A percentile compares a stretch with the other conserved stretches of the same genome.
Evolutionary conservation across 441 rosid genomes (phyloP).

Genomic region (Aquilaria agallochum): DNA sequence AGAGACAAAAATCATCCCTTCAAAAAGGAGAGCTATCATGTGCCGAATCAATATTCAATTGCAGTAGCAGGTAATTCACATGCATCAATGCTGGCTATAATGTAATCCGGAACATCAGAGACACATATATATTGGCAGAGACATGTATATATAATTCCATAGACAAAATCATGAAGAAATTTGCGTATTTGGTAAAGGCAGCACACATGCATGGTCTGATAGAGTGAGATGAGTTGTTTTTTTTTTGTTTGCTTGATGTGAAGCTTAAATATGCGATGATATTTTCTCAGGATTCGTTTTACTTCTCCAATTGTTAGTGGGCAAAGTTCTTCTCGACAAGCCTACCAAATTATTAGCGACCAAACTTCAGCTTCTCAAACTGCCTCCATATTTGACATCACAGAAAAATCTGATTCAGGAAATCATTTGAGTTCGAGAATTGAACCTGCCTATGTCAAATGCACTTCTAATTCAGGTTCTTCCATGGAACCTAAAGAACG

Average conservation of each 20-base stretch:
- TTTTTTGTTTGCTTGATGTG: too few species aligned
- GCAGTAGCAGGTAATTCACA: constrained; percentile 47
- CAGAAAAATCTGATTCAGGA: too few species aligned
- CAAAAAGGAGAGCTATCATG: constrained; percentile 57
- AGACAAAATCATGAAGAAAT: too few species aligned
- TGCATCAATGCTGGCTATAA: not conserved
- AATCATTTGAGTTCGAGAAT: too few species aligned
- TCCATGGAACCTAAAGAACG: constrained; percentile 45
- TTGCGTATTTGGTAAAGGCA: too few species aligned
- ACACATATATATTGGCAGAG: too few species aligned
- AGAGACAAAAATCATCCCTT: constrained; percentile 49
- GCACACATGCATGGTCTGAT: too few species aligned
- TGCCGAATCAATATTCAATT: constrained; percentile 34
- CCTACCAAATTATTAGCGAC: constrained; percentile 50
- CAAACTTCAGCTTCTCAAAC: constrained; percentile 49
- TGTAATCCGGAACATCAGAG: too few species aligned
- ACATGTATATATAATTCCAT: too few species aligned
- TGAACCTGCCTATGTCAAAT: too few species aligned
- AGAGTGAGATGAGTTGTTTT: too few species aligned
- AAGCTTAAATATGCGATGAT: too few species aligned
- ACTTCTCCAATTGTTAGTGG: constrained; percentile 44
- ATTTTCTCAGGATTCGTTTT: constrained; percentile 1
- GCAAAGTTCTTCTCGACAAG: constrained; percentile 43
- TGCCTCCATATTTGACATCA: constrained; percentile 22
- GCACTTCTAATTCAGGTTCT: constrained; percentile 12